Evolutionary conservation across 495 filamentous ascomycete genomes (phyloP).

Genomic region (Penicillium daleae): DNA sequence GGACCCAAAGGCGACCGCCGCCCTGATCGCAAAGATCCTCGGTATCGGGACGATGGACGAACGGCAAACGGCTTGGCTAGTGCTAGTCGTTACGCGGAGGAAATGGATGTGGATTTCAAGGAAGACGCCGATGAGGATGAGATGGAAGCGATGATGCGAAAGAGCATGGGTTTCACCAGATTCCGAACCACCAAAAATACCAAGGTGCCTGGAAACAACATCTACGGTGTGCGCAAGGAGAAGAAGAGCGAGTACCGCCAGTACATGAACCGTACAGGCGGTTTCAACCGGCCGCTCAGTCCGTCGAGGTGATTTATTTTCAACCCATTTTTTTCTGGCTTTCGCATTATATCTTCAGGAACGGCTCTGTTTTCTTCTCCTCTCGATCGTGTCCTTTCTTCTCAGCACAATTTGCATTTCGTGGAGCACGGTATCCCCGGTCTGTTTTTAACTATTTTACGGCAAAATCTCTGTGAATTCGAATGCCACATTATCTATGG

Average conservation of each 20-base stretch:
- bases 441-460: conserved; percentile 18
- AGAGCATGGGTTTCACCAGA: conserved; percentile 83
- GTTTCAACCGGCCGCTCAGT: conserved; percentile 90
- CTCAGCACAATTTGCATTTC: conserved; percentile 31
- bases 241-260: conserved; percentile 96
- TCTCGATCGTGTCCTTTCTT: conserved; percentile 9
- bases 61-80: conserved; percentile 34
- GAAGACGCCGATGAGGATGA: conserved; percentile 67
- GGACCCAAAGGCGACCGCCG: conserved; percentile 38
- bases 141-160: conserved; percentile 72
- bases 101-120: conserved; percentile 47
- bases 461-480: conserved; percentile 17
- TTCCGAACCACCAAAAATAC: conserved; percentile 90
- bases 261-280: conserved; percentile 98
- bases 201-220: conserved; percentile 88
- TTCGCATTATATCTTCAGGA: not conserved
- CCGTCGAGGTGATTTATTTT: conserved; percentile 45
- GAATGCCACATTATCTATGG: conserved; percentile 10
- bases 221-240: conserved; percentile 84
- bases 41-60: conserved; percentile 27
- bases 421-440: conserved; percentile 27
- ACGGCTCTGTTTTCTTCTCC: conserved; percentile 5
- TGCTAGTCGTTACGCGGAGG: conserved; percentile 35
- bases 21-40: conserved; percentile 38
- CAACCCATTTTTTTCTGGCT: not conserved